Percentiles rank a stretch among this genome's conserved stretches.
These are phyloP conservation scores for Clausena lansium DNA, from an alignment of 345 rosid species.

Conservation along the genomic window DNA sequence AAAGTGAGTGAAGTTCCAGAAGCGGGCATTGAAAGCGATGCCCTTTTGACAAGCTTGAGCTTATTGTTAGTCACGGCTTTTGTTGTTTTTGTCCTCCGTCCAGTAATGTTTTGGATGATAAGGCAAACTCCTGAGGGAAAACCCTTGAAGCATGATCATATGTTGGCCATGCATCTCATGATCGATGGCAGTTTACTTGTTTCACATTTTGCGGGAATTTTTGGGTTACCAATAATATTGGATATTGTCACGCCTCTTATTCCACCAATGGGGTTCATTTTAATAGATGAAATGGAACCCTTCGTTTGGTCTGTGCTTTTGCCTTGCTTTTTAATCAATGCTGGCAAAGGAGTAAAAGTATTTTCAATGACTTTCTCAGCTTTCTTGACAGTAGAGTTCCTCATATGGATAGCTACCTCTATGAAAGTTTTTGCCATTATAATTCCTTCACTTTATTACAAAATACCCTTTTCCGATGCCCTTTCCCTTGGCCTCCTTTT, in stretches of 20 bases:
- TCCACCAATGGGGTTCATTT: conserved; percentile 29
- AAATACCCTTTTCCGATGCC: conserved; percentile 37
- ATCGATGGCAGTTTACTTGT: conserved; percentile 10
- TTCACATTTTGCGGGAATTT: conserved; percentile 20
- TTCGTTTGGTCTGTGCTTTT: conserved; percentile 31
- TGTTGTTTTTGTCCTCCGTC: conserved; percentile 19
- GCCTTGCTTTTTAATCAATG: conserved; percentile 34
- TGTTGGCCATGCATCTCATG: conserved; percentile 18
- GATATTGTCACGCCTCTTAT: conserved; percentile 35
- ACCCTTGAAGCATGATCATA: conserved; percentile 28
- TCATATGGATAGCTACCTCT: conserved; percentile 4
- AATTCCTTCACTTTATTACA: conserved; percentile 27
- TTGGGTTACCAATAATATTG: conserved; percentile 26
- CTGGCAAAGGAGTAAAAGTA: conserved; percentile 24
- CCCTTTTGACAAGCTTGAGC: not conserved
- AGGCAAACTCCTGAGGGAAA: conserved; percentile 39
- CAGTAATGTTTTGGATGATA: conserved; percentile 39
- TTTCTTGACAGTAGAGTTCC: conserved; percentile 9
- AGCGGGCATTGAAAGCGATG: not conserved
- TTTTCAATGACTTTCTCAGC: not conserved
- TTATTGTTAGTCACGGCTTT: not conserved
- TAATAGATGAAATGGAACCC: conserved; percentile 32
- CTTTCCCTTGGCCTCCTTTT: conserved; percentile 32
- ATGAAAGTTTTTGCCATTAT: conserved; percentile 21
- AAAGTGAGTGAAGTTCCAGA: not conserved